Evolutionary conservation across 768 basidiomycete species (phyloP).

Genomic region (Pholiota molesta): DNA sequence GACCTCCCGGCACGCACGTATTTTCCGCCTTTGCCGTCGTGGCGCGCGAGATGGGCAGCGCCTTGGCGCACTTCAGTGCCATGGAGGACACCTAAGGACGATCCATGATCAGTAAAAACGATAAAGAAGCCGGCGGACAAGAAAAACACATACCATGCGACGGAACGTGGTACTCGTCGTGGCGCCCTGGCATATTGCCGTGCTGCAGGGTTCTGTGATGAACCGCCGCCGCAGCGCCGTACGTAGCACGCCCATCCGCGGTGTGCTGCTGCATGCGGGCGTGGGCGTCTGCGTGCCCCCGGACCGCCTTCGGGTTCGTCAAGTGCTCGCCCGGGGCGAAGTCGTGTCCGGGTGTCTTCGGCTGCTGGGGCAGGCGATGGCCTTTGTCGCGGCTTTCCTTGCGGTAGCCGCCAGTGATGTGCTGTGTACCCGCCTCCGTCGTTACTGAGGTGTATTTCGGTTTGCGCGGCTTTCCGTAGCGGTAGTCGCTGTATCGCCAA

Average conservation of each 20-base stretch:
- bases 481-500: no score
- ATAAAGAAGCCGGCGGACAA: not conserved
- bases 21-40: not conserved
- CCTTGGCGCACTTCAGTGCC: not conserved
- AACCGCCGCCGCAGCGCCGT: not conserved
- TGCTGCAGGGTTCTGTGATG: not conserved
- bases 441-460: not conserved
- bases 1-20: not conserved
- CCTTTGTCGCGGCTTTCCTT: not conserved
- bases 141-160: not conserved
- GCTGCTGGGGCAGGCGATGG: not conserved
- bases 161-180: not conserved
- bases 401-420: not conserved
- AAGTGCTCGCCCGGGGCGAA: not conserved
- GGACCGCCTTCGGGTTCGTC: not conserved
- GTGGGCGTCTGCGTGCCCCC: not conserved
- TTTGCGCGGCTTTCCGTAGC: not conserved
- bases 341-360: not conserved
- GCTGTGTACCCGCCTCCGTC: no score
- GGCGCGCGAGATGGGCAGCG: not conserved
- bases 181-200: not conserved
- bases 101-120: no score
- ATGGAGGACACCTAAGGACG: not conserved
- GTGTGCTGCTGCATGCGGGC: not conserved
- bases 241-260: not conserved